Evolutionary conservation across 2,329 filamentous ascomycete species (phyloP).

Genomic region (Arthrocladium fulminans): DNA sequence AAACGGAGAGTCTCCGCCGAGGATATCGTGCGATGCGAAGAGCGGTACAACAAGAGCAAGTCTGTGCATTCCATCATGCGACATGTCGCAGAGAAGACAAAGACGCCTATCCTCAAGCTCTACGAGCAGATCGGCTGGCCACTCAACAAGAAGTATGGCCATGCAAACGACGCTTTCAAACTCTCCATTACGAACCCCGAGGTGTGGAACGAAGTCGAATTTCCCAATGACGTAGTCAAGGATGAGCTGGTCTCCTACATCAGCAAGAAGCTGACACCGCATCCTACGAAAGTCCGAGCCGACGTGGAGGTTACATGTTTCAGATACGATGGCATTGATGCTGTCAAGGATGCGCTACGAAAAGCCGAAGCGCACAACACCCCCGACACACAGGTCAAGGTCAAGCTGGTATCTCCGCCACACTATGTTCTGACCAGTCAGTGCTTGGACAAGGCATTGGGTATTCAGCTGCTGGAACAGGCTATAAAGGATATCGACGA

Average conservation of each 20-base stretch:
- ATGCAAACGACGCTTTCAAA: constrained; percentile 97
- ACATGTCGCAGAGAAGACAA: constrained; percentile 95
- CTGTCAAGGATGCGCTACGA: constrained; percentile 85
- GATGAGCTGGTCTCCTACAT: constrained; percentile 93
- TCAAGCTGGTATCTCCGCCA: constrained; percentile 94
- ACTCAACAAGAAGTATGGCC: constrained; percentile 92
- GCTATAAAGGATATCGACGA: constrained; percentile 79
- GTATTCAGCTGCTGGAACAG: constrained; percentile 75
- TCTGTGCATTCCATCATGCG: constrained; percentile 99
- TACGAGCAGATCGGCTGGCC: constrained; percentile 97
- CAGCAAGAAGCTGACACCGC: constrained; percentile 89
- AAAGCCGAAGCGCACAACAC: constrained; percentile 91
- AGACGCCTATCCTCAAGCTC: constrained; percentile 83
- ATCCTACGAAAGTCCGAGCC: constrained; percentile 97
- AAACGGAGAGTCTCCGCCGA: constrained; percentile 97
- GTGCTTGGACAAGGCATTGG: constrained; percentile 82
- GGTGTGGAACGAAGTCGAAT: constrained; percentile 87
- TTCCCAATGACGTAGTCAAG: constrained; percentile 74
- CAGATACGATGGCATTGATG: constrained; percentile 96
- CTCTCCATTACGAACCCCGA: constrained; percentile 97
- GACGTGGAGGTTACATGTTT: constrained; percentile 95
- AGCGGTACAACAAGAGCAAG: constrained; percentile 99
- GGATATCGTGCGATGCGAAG: constrained; percentile 96
- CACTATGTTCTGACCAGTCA: constrained; percentile 94
- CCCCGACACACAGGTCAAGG: constrained; percentile 87